These are phyloP conservation scores for Ustilago crameri DNA, from an alignment of 1,284 basidiomycete species.

Conservation along the genomic window DNA sequence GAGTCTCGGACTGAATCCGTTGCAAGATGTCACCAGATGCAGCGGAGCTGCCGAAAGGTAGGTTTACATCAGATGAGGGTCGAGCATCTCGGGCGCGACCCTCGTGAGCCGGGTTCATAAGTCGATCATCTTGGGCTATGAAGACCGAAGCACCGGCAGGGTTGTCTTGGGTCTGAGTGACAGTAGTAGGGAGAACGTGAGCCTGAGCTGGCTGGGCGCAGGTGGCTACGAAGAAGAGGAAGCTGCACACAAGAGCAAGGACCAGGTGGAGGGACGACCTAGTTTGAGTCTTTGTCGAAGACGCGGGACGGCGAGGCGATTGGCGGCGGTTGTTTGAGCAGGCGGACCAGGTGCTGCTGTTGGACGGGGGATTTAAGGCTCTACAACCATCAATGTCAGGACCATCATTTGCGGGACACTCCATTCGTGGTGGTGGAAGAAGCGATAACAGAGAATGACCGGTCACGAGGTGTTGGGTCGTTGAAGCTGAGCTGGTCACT, in stretches of 20 bases:
- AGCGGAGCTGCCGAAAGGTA: background rate
- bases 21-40: slow-evolving; percentile 12
- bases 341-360: slow-evolving; percentile 41
- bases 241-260: slow-evolving; percentile 13
- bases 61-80: slow-evolving; percentile 13
- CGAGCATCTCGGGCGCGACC: slow-evolving; percentile 15
- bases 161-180: slow-evolving; percentile 2
- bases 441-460: slow-evolving; percentile 4
- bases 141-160: slow-evolving; percentile 7
- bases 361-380: slow-evolving; percentile 34
- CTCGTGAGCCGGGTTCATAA: slow-evolving; percentile 18
- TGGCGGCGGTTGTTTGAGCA: slow-evolving; percentile 39
- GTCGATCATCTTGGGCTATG: slow-evolving; percentile 42
- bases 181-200: slow-evolving; percentile 26
- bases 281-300: background rate
- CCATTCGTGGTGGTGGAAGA: slow-evolving; percentile 35
- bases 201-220: slow-evolving; percentile 20
- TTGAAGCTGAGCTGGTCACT: slow-evolving; percentile 8
- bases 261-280: slow-evolving; percentile 8
- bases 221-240: slow-evolving; percentile 14
- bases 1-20: slow-evolving; percentile 26
- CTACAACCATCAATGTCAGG: slow-evolving; percentile 51
- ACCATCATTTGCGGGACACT: slow-evolving; percentile 42
- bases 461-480: background rate
- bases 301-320: background rate